Evolutionary conservation across 2,329 filamentous ascomycete genomes (phyloP), one percentile per base, ranked within the genome.

Genomic region (Monilinia vaccinii-corymbosi): DNA sequence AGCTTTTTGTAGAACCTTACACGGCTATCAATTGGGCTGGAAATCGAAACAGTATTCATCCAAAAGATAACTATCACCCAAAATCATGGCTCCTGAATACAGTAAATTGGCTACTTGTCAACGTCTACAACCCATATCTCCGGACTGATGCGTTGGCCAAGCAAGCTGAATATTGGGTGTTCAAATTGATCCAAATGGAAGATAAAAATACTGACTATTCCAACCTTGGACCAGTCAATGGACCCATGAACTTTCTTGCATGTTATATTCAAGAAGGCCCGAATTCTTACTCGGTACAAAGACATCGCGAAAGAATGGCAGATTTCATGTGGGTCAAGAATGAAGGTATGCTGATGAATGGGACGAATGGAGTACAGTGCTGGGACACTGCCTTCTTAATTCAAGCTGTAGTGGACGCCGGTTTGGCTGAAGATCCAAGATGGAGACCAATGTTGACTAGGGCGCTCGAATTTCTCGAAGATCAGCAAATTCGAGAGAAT

Each of bases 381-480:
- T 99, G 94, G 94, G 94, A 99, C 71, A 99, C 94, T 0, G 82
- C 91, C 0, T 97, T 97, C 71, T 77, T 87, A 21, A 90, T 97
- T 38, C 91, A 96, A 73, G 87, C 89, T 0, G 83, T 89, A 7
- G 82, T 90, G 56, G 89, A 90, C 52, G 86, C 89, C 8, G 91
- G 89, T 0, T 81, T 97, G 31, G 86, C 88, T n/a, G 76, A 85
- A 34, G 84, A 95, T 51, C 78, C 85, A 14, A 84, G 86, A 67
- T 97, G 89, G 84, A 82, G 81, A 44, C 85, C 88, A 0, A 95
- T 97, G 88, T 80, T 99, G 32, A 80, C 79, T 9, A 91, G 88
- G 70, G 90, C 91, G 0, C 79, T 97, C 2, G 79, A 85, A 57
- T 99, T 96, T 69, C 81, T 99, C 2, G 93, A 97, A 62, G 82